Evolutionary conservation across 345 rosid species (phyloP), one percentile per base, ranked within the genome.

Genomic region (Carallia pectinifolia): DNA sequence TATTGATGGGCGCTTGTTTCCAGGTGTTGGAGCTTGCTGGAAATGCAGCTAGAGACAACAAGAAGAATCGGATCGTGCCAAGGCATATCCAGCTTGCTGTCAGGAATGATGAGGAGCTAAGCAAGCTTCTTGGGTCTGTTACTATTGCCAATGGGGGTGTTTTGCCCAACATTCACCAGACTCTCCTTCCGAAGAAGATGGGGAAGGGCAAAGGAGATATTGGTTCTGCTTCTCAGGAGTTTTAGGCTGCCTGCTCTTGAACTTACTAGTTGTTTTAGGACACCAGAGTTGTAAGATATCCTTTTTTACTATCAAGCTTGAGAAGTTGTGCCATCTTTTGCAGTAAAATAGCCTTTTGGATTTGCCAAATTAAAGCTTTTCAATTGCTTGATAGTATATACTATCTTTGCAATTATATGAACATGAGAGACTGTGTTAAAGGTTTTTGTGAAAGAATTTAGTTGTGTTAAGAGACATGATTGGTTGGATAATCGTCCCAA

Each of bases 11-110:
- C 6, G 2, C 8, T 56, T 56, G 34, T 18, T 9, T 27, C 27
- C 36, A 88, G 91, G 93, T 90, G 64, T 71, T 90, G 77, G 91
- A 90, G 76, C 80, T 90, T 9, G 91, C 89, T n/a, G 91, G 96
- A 1, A 89, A 89, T 29, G 95, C 95, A 0, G 95, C 93, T 0
- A 85, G 96, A 47, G 93, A 88, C 34, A 90, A 90, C 77, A 90
- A 90, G 82, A 90, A 88, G 88, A 86, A 83, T 18, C 75, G 90
- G 2, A 90, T 90, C 0, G 82, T 85, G 39, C 93, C 91, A 0
- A 82, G 96, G 80, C 96, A 90, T 68, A 90, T 90, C 34, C 96
- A 90, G 39, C 76, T 88, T 16, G 96, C 93, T 0, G 89, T 88
- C 62, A 85, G 88, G 64, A 89, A 87, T 15, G 90, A 89, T 12